phyloP scores from a whole-genome alignment of 2,329 filamentous ascomycete species.

The Talaromyces verruculosus region DNA sequence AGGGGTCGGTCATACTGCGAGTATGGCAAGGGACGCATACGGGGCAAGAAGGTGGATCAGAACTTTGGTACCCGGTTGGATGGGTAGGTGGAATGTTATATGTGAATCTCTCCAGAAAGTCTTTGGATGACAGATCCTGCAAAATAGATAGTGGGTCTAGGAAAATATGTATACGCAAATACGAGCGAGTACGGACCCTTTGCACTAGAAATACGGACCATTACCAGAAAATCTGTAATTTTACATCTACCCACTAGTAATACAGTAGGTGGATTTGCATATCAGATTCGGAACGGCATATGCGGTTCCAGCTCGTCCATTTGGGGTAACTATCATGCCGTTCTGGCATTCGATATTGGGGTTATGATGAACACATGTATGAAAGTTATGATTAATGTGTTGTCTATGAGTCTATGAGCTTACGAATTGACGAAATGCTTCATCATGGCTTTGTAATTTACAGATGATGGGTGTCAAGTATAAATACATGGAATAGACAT shows the following conservation, averaged over 20 bases:
- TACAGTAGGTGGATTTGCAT: neutral
- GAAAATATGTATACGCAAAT: neutral
- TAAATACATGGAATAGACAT: neutral
- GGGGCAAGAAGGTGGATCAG: neutral
- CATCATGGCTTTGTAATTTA: neutral
- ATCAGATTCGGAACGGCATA: constrained; percentile 15
- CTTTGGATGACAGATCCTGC: neutral
- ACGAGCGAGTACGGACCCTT: neutral
- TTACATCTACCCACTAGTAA: neutral
- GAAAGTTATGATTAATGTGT: neutral
- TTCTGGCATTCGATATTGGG: neutral
- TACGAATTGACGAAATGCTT: neutral
- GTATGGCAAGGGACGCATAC: neutral
- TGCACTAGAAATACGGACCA: neutral
- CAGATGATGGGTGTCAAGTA: neutral
- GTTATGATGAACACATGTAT: neutral
- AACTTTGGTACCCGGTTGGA: neutral
- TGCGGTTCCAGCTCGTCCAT: constrained; percentile 8
- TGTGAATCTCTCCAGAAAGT: neutral
- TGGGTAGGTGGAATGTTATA: constrained; percentile 7
- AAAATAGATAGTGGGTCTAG: neutral
- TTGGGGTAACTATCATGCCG: neutral
- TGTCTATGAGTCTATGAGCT: neutral
- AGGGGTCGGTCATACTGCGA: constrained; percentile 1
- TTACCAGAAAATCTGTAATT: neutral